Evolutionary conservation across 208 protist species (phyloP).

Genomic region (Herpetomonas samuelpessoai): DNA sequence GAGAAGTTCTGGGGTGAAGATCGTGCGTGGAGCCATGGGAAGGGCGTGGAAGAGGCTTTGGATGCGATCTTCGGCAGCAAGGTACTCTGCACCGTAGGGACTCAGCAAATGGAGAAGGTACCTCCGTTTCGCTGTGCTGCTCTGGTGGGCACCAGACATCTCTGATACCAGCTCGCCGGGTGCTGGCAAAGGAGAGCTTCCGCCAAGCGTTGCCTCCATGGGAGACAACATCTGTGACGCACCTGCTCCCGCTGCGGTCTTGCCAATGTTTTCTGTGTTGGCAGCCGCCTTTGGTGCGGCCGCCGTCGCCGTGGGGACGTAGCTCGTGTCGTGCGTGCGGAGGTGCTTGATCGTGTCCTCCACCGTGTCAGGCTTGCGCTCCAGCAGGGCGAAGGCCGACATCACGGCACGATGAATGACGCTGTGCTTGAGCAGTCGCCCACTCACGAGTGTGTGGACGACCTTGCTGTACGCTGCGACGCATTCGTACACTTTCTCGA

Average conservation of each 20-base stretch:
- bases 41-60: constrained; percentile 43
- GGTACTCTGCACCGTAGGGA: constrained; percentile 47
- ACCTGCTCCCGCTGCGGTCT: too few species aligned
- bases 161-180: neutral
- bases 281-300: too few species aligned
- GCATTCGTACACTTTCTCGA: constrained; percentile 42
- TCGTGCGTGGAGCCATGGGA: constrained; percentile 38
- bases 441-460: constrained; percentile 8
- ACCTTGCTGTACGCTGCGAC: constrained; percentile 18
- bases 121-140: too few species aligned
- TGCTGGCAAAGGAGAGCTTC: neutral
- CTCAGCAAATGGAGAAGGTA: constrained; percentile 27
- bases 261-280: too few species aligned
- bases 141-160: too few species aligned
- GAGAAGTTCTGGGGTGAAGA: constrained; percentile 62
- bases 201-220: too few species aligned
- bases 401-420: too few species aligned
- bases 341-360: too few species aligned
- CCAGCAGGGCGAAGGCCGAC: constrained; percentile 14
- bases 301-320: too few species aligned
- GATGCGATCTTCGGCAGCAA: constrained; percentile 40
- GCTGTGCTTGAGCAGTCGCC: constrained; percentile 16
- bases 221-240: too few species aligned
- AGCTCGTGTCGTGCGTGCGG: too few species aligned
- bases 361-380: constrained; percentile 11